Conservation (phyloP, 768 basidiomycete species). For the Amanita pseudoporphyria region DNA sequence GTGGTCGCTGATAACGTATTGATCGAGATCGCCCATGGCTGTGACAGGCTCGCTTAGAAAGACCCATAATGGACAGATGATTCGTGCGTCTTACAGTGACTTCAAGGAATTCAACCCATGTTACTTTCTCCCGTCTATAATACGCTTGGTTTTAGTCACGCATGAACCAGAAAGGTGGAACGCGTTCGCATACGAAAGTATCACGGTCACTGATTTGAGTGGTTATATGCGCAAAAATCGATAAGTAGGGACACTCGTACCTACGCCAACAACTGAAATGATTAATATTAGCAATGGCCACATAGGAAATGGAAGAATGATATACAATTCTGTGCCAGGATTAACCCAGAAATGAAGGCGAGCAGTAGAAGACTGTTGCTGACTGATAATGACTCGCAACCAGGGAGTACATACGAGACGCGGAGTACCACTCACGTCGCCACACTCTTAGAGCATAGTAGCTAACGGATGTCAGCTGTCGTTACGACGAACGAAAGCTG, state of each 20-base stretch:
- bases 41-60: neutral
- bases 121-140: neutral
- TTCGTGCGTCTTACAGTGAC: neutral
- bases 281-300: neutral
- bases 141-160: too few relatives aligned
- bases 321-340: neutral
- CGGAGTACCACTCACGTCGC: neutral
- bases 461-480: neutral
- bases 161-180: too few relatives aligned
- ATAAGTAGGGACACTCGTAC: too few relatives aligned
- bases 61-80: too few relatives aligned
- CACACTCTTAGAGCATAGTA: neutral
- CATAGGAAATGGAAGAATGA: neutral
- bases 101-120: neutral
- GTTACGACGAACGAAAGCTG: neutral
- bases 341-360: neutral
- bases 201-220: too few relatives aligned
- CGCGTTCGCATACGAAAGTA: too few relatives aligned
- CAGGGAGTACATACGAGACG: too few relatives aligned
- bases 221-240: too few relatives aligned
- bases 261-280: too few relatives aligned
- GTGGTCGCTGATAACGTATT: neutral
- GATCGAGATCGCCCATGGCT: neutral
- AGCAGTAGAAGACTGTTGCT: neutral
- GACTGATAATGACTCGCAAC: neutral